These are phyloP conservation scores for Paragyromitra xinjiangensis DNA, from an alignment of 495 filamentous ascomycete genomes.

Conservation along the genomic window DNA sequence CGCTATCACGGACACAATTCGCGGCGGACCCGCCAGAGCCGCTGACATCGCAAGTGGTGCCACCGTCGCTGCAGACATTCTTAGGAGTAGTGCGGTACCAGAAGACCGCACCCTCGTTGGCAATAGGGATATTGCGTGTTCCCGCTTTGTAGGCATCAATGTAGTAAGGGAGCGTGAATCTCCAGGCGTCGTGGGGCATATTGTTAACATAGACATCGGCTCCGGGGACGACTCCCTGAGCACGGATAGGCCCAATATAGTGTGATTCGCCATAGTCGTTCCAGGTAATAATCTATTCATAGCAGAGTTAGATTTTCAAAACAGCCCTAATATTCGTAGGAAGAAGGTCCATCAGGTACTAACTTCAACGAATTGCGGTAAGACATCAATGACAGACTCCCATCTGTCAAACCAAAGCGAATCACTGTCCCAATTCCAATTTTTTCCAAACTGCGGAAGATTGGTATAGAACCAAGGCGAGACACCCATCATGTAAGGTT, in stretches of 20 bases:
- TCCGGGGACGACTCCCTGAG: slow-evolving; percentile 63
- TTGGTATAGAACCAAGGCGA: slow-evolving; percentile 81
- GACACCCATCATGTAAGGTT: slow-evolving; percentile 81
- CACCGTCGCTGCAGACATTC: slow-evolving; percentile 62
- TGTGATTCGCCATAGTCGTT: slow-evolving; percentile 82
- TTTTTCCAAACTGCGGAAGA: slow-evolving; percentile 73
- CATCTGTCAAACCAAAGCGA: slow-evolving; percentile 69
- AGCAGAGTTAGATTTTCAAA: neutral
- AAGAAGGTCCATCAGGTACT: slow-evolving; percentile 52
- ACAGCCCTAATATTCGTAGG: too few species aligned
- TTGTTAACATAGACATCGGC: slow-evolving; percentile 64
- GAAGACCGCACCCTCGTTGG: slow-evolving; percentile 64
- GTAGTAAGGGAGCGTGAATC: slow-evolving; percentile 68
- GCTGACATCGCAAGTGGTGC: slow-evolving; percentile 60
- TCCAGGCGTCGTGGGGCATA: slow-evolving; percentile 67
- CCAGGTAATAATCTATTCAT: slow-evolving; percentile 63
- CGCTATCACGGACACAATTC: slow-evolving; percentile 61
- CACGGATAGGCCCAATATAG: slow-evolving; percentile 71
- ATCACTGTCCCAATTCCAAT: slow-evolving; percentile 72
- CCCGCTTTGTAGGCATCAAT: slow-evolving; percentile 71
- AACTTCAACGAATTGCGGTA: slow-evolving; percentile 73
- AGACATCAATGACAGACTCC: slow-evolving; percentile 70
- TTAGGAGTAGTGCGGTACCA: slow-evolving; percentile 71
- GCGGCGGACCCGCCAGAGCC: slow-evolving; percentile 59
- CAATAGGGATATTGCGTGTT: slow-evolving; percentile 60